Evolutionary conservation across 495 filamentous ascomycete species (phyloP).

Genomic region (Pseudevernia furfuracea): DNA sequence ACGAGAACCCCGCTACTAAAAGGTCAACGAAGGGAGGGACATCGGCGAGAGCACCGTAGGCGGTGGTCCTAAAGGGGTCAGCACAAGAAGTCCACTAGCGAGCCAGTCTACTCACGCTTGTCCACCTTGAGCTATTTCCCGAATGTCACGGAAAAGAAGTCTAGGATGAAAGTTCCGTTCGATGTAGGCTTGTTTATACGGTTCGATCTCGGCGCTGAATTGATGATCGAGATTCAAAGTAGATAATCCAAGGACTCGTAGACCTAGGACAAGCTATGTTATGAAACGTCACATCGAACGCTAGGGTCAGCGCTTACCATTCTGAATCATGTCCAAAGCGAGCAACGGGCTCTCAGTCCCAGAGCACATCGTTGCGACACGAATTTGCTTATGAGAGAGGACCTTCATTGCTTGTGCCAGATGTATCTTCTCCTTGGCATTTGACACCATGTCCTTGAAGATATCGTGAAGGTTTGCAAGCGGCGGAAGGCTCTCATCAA

Average conservation of each 20-base stretch:
- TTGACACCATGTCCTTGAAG: neutral
- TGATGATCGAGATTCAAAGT: constrained; percentile 50
- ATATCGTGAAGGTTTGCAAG: neutral
- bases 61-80: constrained; percentile 52
- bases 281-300: constrained; percentile 5
- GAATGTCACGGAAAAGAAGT: constrained; percentile 65
- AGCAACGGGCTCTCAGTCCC: constrained; percentile 76
- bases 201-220: constrained; percentile 74
- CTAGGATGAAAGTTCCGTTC: constrained; percentile 61
- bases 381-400: neutral
- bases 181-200: constrained; percentile 75
- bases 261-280: constrained; percentile 8
- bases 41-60: constrained; percentile 51
- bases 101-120: constrained; percentile 47
- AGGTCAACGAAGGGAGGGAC: constrained; percentile 60
- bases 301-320: constrained; percentile 31
- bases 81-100: constrained; percentile 22
- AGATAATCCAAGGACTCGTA: constrained; percentile 31
- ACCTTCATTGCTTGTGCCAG: neutral
- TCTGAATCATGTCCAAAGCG: constrained; percentile 47
- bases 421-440: neutral
- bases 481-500: neutral
- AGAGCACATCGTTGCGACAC: constrained; percentile 70
- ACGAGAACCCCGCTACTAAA: constrained; percentile 68
- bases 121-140: constrained; percentile 44